phyloP scores from a whole-genome alignment of 2,329 filamentous ascomycete genomes.

The Cladophialophora immunda region DNA sequence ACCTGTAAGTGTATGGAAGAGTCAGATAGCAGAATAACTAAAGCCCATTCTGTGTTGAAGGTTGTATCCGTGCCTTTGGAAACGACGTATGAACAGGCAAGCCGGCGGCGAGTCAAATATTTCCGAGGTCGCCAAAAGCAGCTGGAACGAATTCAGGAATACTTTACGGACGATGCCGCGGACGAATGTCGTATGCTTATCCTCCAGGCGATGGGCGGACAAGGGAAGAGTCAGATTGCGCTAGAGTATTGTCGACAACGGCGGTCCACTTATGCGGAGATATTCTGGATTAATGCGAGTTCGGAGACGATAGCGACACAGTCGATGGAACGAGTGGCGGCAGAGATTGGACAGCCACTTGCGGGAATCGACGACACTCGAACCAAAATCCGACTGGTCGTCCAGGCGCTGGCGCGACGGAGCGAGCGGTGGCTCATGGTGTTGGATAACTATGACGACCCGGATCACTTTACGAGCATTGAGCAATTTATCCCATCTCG shows the following conservation, averaged over 20 bases:
- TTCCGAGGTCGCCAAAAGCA: slow-evolving; percentile 6
- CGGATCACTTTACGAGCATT: background rate
- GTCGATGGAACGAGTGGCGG: background rate
- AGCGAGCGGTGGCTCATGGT: slow-evolving; percentile 9
- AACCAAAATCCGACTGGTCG: background rate
- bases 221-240: slow-evolving; percentile 16
- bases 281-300: slow-evolving; percentile 8
- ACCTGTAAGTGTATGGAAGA: too few species aligned
- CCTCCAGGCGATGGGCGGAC: slow-evolving; percentile 9
- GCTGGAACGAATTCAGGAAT: background rate
- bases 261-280: background rate
- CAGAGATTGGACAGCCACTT: background rate
- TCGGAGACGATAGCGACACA: background rate
- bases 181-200: background rate
- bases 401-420: background rate
- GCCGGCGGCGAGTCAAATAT: background rate
- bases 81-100: too few species aligned
- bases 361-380: too few species aligned
- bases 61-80: too few species aligned
- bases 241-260: slow-evolving; percentile 11
- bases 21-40: too few species aligned
- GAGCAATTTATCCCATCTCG: slow-evolving; percentile 3
- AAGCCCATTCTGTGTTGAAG: too few species aligned
- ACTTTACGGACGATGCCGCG: background rate
- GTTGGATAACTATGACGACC: slow-evolving; percentile 19